Evolutionary conservation across 306 rosid genomes (phyloP).

Genomic region (Fagus crenata): DNA sequence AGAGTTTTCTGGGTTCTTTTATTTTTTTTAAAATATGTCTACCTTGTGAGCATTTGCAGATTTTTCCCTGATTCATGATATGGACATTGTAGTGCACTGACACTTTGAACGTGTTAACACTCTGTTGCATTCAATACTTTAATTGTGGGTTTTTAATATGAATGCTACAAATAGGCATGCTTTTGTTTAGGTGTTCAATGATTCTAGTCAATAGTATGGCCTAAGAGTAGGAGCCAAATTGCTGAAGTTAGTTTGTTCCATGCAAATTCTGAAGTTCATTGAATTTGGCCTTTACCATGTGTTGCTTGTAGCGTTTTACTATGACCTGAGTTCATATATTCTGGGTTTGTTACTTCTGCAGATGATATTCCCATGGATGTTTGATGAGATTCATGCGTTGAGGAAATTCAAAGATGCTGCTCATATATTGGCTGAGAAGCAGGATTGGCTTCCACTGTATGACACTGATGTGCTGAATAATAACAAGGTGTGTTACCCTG

Average conservation of each 20-base stretch:
- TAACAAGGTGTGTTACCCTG: slow-evolving; percentile 62
- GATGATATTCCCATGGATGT: slow-evolving; percentile 98
- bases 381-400: slow-evolving; percentile 87
- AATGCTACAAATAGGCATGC: neutral
- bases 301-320: slow-evolving; percentile 5
- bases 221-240: neutral
- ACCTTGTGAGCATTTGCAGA: neutral
- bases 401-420: slow-evolving; percentile 73
- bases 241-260: neutral
- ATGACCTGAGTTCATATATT: neutral
- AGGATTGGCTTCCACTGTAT: slow-evolving; percentile 84
- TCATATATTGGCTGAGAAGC: slow-evolving; percentile 68
- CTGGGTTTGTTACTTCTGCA: slow-evolving; percentile 36
- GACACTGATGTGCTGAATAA: slow-evolving; percentile 54
- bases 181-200: neutral
- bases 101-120: neutral
- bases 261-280: slow-evolving; percentile 6
- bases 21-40: neutral
- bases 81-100: neutral
- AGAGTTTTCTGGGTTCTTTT: neutral
- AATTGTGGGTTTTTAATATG: neutral
- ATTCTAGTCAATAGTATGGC: neutral
- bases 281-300: neutral
- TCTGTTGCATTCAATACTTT: neutral
- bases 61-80: neutral